phyloP scores from a whole-genome alignment of 73 alveolate species.

The Tetrahymena borealis region DNA sequence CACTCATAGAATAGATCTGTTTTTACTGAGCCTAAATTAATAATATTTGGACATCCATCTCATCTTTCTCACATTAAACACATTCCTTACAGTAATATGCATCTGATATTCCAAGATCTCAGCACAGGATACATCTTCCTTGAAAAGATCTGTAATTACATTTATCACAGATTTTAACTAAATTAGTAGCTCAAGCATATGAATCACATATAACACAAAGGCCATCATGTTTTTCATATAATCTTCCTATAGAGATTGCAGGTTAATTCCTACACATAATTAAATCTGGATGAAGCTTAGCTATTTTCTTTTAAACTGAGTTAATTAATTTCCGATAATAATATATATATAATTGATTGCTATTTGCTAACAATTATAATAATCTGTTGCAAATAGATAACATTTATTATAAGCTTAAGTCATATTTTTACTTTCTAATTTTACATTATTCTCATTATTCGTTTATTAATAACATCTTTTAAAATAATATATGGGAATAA shows the following conservation, averaged over 20 bases:
- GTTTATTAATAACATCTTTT: no score
- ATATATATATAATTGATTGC: no score
- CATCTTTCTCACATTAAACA: constrained; percentile 89
- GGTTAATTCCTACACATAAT: constrained; percentile 98
- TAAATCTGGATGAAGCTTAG: constrained; percentile 97
- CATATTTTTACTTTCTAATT: no score
- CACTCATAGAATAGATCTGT: constrained; percentile 98
- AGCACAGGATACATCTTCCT: constrained; percentile 97
- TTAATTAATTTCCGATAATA: no score
- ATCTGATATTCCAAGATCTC: constrained; percentile 96
- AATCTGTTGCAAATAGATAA: no score
- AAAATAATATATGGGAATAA: no score
- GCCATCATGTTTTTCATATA: constrained; percentile 98
- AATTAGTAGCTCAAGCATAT: constrained; percentile 83
- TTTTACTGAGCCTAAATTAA: constrained; percentile 95
- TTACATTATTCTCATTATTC: no score
- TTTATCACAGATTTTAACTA: constrained; percentile 96
- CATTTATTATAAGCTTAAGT: no score
- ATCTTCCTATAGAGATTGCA: constrained; percentile 94
- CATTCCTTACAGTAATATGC: constrained; percentile 98
- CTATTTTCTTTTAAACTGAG: no score
- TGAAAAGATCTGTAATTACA: constrained; percentile 88
- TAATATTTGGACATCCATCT: constrained; percentile 99
- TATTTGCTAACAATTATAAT: no score
- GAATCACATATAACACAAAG: constrained; percentile 98